Evolutionary conservation across 805 yeast species (phyloP).

Genomic region (Starmera dryadoides): DNA sequence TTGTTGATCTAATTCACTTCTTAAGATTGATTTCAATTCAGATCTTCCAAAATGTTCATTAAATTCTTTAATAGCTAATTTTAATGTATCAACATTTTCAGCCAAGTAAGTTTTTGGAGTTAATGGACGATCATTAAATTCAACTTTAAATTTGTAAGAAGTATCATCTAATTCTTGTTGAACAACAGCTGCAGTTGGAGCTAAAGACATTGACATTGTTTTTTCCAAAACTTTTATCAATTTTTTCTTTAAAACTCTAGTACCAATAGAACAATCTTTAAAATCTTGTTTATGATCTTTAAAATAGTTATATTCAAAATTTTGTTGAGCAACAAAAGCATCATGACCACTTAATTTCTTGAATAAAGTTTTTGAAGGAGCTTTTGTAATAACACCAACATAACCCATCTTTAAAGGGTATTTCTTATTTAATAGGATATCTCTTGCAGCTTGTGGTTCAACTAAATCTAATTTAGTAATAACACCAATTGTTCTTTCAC

Average conservation of each 20-base stretch:
- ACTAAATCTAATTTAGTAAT: conserved; percentile 91
- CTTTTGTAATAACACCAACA: conserved; percentile 92
- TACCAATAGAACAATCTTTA: conserved; percentile 64
- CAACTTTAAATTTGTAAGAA: conserved; percentile 87
- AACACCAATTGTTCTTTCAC: conserved; percentile 95
- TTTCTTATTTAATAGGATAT: conserved; percentile 62
- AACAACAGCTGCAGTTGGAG: conserved; percentile 80
- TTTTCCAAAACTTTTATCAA: conserved; percentile 81
- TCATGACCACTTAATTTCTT: conserved; percentile 49
- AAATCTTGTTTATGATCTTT: conserved; percentile 54
- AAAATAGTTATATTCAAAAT: conserved; percentile 58
- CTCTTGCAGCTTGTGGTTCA: conserved; percentile 63
- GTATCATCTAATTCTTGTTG: conserved; percentile 92
- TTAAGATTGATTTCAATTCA: conserved; percentile 71
- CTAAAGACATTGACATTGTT: conserved; percentile 83
- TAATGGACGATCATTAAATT: conserved; percentile 87
- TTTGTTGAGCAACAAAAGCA: conserved; percentile 61
- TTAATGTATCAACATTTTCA: conserved; percentile 81
- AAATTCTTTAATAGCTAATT: conserved; percentile 80
- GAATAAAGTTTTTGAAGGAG: conserved; percentile 49
- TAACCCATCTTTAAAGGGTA: conserved; percentile 96
- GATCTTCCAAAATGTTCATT: conserved; percentile 75
- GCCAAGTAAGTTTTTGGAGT: conserved; percentile 95
- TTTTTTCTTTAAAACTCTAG: conserved; percentile 66
- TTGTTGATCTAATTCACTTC: conserved; percentile 82